phyloP scores from a whole-genome alignment of 495 filamentous ascomycete species.

The Penicillium cataractarum region DNA sequence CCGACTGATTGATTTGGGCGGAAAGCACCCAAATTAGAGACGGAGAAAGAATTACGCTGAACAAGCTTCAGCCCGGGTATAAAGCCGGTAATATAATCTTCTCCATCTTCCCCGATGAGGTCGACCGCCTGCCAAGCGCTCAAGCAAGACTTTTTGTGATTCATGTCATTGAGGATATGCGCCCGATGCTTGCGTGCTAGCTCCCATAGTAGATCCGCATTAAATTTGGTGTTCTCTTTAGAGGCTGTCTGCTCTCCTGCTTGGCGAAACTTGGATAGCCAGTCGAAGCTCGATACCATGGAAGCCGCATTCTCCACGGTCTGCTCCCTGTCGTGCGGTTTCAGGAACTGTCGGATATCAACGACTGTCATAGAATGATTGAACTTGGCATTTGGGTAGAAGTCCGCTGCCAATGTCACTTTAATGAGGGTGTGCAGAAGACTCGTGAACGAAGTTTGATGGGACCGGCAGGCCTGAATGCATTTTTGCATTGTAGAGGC shows the following conservation, averaged over 20 bases:
- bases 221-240: not conserved
- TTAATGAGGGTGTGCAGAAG: not conserved
- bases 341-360: not conserved
- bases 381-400: not conserved
- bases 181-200: not conserved
- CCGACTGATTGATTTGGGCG: not conserved
- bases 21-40: not conserved
- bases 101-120: constrained; percentile 4
- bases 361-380: not conserved
- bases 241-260: not conserved
- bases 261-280: not conserved
- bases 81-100: constrained; percentile 4
- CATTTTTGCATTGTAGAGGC: not conserved
- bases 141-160: not conserved
- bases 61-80: not conserved
- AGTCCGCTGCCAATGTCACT: not conserved
- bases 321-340: not conserved
- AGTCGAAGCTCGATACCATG: not conserved
- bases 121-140: constrained; percentile 5
- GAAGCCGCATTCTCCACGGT: not conserved
- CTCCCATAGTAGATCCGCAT: not conserved
- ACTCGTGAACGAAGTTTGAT: not conserved
- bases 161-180: not conserved
- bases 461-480: not conserved
- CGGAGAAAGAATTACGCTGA: not conserved